Conservation (phyloP, 306 rosid species). For the Lathyrus tuberosus region DNA sequence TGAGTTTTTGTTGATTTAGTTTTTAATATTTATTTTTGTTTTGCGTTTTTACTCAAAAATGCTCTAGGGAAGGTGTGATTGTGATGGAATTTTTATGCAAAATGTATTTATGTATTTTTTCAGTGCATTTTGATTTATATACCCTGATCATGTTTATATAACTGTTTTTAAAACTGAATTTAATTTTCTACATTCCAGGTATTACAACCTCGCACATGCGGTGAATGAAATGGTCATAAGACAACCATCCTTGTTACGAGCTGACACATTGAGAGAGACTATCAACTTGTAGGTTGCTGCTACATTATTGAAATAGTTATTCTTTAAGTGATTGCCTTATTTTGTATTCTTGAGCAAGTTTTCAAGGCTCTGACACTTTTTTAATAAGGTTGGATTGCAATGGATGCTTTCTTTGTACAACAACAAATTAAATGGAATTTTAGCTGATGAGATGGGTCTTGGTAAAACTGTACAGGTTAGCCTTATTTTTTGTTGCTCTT, state of each 20-base stretch:
- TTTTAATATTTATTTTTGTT: conserved; percentile 20
- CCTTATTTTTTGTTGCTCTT: conserved; percentile 14
- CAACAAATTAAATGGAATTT: conserved; percentile 96
- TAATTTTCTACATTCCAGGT: conserved; percentile 56
- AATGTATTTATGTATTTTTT: conserved; percentile 20
- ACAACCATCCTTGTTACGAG: conserved; percentile 92
- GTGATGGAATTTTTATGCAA: not conserved
- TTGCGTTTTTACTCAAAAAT: conserved; percentile 3
- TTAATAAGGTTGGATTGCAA: conserved; percentile 89
- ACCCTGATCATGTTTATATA: conserved; percentile 21
- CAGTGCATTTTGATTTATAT: not conserved
- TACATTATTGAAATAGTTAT: conserved; percentile 35
- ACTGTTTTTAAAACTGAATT: conserved; percentile 12
- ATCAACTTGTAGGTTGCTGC: conserved; percentile 97
- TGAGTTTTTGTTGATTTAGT: conserved; percentile 48
- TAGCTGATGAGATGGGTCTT: conserved; percentile 99
- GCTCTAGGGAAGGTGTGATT: conserved; percentile 6
- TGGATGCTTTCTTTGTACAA: conserved; percentile 99
- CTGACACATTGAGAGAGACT: conserved; percentile 97
- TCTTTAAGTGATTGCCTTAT: conserved; percentile 10
- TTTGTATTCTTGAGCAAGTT: conserved; percentile 24
- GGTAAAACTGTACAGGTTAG: conserved; percentile 99
- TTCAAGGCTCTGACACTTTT: conserved; percentile 30
- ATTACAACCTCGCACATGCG: conserved; percentile 97
- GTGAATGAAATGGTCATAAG: conserved; percentile 81